Conservation (phyloP, 148 eudicot genomes). For the Silene conica region DNA sequence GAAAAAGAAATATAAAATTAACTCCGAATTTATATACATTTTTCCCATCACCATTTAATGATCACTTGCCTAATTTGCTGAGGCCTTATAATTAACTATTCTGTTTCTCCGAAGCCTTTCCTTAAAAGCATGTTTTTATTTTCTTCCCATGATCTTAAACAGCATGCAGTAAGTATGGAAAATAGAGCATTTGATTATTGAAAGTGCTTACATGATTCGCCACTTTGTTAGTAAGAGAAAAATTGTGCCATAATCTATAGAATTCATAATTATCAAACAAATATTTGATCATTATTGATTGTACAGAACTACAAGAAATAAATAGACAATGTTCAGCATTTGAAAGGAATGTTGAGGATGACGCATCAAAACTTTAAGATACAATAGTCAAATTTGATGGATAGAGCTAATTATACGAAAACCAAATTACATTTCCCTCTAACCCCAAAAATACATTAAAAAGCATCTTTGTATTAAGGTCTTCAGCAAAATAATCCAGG, state of each 20-base stretch:
- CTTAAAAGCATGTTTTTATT: neutral
- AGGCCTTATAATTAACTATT: neutral
- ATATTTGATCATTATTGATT: neutral
- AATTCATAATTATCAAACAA: neutral
- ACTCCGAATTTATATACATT: neutral
- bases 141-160: neutral
- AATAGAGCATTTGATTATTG: neutral
- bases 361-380: neutral
- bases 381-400: neutral
- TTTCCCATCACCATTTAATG: neutral
- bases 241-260: neutral
- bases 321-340: neutral
- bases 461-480: neutral
- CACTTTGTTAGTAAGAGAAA: neutral
- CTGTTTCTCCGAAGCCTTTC: neutral
- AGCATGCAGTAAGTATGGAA: neutral
- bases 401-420: neutral
- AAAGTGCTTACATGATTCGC: neutral
- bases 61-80: constrained; percentile 1
- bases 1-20: constrained; percentile 8
- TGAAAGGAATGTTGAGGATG: neutral
- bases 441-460: neutral
- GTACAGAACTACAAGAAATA: neutral
- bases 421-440: neutral
- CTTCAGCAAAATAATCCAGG: neutral